Conservation (phyloP, 192 early-diverging fungal genomes). For the Coemansia aciculifera region DNA sequence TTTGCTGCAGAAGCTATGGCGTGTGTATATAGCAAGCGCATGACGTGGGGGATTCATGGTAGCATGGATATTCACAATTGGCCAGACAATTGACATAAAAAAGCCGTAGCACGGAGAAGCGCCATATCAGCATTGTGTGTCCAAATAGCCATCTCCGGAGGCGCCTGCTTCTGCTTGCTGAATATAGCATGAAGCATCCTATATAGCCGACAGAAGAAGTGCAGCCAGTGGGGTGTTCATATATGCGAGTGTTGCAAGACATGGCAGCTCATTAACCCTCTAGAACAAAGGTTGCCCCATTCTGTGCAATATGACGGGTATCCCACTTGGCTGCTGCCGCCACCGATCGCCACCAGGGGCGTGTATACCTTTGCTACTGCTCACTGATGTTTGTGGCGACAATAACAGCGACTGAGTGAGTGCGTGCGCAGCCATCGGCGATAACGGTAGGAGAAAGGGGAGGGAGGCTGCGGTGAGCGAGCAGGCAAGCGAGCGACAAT, state of each 20-base stretch:
- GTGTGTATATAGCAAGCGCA: background rate
- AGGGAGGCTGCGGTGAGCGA: background rate
- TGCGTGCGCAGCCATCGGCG: slow-evolving; percentile 5
- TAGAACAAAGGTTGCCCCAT: background rate
- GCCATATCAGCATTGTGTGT: background rate
- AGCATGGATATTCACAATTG: slow-evolving; percentile 8
- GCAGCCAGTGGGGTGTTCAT: background rate
- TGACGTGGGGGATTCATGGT: slow-evolving; percentile 4
- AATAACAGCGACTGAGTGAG: background rate
- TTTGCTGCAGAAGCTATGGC: background rate
- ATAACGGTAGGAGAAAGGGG: background rate
- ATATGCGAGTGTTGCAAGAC: slow-evolving; percentile 3
- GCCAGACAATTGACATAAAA: background rate
- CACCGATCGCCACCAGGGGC: slow-evolving; percentile 7
- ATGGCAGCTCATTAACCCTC: background rate
- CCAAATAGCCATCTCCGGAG: background rate
- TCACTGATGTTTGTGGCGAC: background rate
- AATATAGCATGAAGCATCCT: background rate
- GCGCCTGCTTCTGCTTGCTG: background rate
- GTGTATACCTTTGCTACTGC: slow-evolving; percentile 4
- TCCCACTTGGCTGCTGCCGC: slow-evolving; percentile 9
- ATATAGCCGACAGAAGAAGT: background rate
- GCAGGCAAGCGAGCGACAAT: slow-evolving; percentile 1
- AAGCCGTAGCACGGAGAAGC: background rate
- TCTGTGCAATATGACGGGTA: background rate